phyloP scores from a whole-genome alignment of 192 early-diverging fungal species.

The Mortierella alpina region DNA sequence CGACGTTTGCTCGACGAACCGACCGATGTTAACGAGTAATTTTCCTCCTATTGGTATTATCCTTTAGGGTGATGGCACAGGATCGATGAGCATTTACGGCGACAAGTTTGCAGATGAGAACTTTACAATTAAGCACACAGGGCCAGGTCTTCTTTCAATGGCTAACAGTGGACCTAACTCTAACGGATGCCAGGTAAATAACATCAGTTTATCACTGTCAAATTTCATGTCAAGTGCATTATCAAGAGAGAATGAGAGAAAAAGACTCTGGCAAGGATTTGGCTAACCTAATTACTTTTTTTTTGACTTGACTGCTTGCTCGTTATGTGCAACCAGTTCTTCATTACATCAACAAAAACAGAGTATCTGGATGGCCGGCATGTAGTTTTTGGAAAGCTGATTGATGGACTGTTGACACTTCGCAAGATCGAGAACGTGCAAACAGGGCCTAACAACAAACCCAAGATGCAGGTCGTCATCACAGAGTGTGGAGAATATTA shows the following conservation, averaged over 20 bases:
- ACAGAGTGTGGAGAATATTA: constrained; percentile 64
- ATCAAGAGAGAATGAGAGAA: not conserved
- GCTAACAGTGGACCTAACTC: constrained; percentile 82
- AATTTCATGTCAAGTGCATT: not conserved
- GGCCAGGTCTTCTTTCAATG: constrained; percentile 89
- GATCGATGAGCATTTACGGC: constrained; percentile 88
- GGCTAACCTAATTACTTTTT: not conserved
- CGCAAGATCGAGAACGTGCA: constrained; percentile 95
- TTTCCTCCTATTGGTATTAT: not conserved
- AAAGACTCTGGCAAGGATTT: not conserved
- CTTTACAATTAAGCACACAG: constrained; percentile 87
- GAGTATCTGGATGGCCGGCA: constrained; percentile 92
- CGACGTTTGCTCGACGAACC: not conserved
- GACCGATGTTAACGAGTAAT: not conserved
- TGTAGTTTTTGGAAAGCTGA: constrained; percentile 87
- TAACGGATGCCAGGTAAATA: constrained; percentile 84
- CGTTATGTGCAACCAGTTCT: constrained; percentile 70
- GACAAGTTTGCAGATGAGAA: constrained; percentile 85
- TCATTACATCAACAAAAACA: constrained; percentile 89
- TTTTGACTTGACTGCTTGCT: not conserved
- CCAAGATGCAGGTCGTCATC: constrained; percentile 87
- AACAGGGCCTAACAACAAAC: constrained; percentile 86
- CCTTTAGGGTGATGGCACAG: constrained; percentile 83
- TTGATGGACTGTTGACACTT: constrained; percentile 90
- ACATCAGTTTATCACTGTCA: not conserved